A percentile compares a stretch with the other conserved stretches of the same genome.
These are phyloP conservation scores for Aspergillus sp. DNA, from an alignment of 2,329 filamentous ascomycete genomes.

Conservation along the genomic window DNA sequence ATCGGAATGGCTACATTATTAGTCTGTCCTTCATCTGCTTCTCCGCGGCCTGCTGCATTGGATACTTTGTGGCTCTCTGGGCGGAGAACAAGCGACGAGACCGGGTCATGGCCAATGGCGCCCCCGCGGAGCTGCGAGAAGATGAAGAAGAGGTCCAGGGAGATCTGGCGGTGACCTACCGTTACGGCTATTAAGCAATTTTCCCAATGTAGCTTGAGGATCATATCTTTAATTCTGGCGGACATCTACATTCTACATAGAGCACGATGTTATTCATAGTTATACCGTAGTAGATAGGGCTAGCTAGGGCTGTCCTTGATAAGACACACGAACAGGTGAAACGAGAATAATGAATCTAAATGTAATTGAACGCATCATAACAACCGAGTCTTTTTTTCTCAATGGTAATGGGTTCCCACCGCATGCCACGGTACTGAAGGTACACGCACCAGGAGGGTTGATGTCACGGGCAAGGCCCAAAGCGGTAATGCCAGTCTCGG, in stretches of 20 bases:
- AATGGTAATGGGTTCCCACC: not conserved
- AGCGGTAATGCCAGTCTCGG: slow-evolving; percentile 22
- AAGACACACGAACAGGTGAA: slow-evolving; percentile 3
- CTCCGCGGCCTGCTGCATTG: slow-evolving; percentile 56
- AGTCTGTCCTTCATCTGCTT: slow-evolving; percentile 73
- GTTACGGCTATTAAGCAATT: slow-evolving; percentile 38
- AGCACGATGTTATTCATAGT: not conserved
- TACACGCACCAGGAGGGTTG: slow-evolving; percentile 13
- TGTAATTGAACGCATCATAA: not conserved
- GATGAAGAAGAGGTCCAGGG: slow-evolving; percentile 41
- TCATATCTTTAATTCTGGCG: not conserved
- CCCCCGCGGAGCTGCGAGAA: slow-evolving; percentile 23
- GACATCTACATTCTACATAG: not conserved
- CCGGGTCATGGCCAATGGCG: slow-evolving; percentile 27
- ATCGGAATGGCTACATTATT: slow-evolving; percentile 73
- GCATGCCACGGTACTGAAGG: slow-evolving; percentile 5
- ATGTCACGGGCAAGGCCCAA: slow-evolving; percentile 2
- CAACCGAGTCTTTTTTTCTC: not conserved
- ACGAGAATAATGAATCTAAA: not conserved
- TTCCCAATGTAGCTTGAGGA: not conserved
- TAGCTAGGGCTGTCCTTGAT: slow-evolving; percentile 15
- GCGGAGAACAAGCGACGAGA: slow-evolving; percentile 46
- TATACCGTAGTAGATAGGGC: slow-evolving; percentile 7
- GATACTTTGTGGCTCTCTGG: slow-evolving; percentile 41
- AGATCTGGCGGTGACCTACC: slow-evolving; percentile 46